Conservation (phyloP, 176 grass and related monocot genomes). For the Pharus latifolius region DNA sequence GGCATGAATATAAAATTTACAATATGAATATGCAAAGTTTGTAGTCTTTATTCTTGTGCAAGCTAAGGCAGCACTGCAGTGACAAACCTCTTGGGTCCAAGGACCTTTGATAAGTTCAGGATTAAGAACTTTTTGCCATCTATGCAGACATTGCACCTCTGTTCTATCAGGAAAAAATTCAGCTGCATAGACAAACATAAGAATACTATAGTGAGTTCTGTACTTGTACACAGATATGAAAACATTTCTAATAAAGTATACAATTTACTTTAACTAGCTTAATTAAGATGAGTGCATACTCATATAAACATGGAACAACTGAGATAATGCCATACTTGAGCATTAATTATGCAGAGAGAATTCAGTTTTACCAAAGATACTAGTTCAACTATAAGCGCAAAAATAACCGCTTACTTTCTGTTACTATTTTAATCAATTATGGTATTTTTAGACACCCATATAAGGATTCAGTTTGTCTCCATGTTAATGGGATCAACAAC, state of each 20-base stretch:
- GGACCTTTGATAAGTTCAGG: constrained; percentile 98
- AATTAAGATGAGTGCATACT: background rate
- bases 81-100: constrained; percentile 86
- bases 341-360: too few relatives aligned
- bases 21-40: constrained; percentile 7
- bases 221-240: background rate
- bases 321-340: background rate
- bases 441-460: background rate
- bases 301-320: background rate
- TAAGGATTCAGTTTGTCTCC: background rate
- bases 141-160: constrained; percentile 96
- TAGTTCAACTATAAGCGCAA: background rate
- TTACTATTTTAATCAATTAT: background rate
- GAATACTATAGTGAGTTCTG: background rate
- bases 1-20: constrained; percentile 19
- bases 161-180: constrained; percentile 83
- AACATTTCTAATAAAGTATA: background rate
- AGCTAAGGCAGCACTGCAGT: background rate
- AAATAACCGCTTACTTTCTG: background rate
- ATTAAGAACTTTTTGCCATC: constrained; percentile 99
- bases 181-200: constrained; percentile 45
- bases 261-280: background rate
- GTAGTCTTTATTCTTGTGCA: background rate
- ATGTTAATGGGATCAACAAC: background rate
- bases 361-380: too few relatives aligned